These are phyloP conservation scores for Plasmodium chabaudi DNA, from an alignment of 169 alveolate genomes.

Conservation along the genomic window DNA sequence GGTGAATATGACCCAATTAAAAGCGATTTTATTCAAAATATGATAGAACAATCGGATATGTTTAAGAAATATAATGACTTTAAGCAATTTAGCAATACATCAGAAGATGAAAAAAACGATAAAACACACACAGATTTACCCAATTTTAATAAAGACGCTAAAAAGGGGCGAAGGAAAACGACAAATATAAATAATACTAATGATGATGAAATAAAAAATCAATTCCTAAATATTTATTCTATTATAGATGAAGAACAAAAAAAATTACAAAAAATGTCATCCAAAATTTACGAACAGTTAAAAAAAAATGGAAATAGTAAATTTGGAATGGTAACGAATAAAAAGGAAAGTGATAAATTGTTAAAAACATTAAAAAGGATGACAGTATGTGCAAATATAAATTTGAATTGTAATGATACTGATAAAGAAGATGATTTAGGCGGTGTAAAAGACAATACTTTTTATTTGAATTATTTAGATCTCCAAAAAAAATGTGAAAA, in stretches of 20 bases:
- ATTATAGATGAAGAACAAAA: background rate
- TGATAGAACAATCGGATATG: too few species aligned
- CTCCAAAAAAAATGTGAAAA: constrained; percentile 55
- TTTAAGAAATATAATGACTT: too few species aligned
- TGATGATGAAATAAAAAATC: background rate
- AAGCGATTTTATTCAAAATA: too few species aligned
- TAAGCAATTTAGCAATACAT: too few species aligned
- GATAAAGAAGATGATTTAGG: background rate
- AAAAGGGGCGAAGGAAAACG: background rate
- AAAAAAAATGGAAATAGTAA: background rate
- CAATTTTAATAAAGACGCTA: background rate
- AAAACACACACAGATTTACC: too few species aligned
- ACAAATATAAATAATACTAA: constrained; percentile 1
- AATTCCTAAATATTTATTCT: too few species aligned
- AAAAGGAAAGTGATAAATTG: too few species aligned
- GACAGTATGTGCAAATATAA: too few species aligned
- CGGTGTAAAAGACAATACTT: background rate
- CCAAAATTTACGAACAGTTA: background rate
- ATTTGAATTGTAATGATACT: background rate
- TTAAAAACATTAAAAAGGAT: too few species aligned
- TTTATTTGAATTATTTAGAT: constrained; percentile 73
- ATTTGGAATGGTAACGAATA: background rate
- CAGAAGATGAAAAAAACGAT: too few species aligned
- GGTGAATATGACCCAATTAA: too few species aligned
- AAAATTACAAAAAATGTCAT: background rate